Percentiles rank a stretch among this genome's conserved stretches.
Evolutionary conservation across 1,284 basidiomycete genomes (phyloP).

Genomic region (Ganoderma sinense): DNA sequence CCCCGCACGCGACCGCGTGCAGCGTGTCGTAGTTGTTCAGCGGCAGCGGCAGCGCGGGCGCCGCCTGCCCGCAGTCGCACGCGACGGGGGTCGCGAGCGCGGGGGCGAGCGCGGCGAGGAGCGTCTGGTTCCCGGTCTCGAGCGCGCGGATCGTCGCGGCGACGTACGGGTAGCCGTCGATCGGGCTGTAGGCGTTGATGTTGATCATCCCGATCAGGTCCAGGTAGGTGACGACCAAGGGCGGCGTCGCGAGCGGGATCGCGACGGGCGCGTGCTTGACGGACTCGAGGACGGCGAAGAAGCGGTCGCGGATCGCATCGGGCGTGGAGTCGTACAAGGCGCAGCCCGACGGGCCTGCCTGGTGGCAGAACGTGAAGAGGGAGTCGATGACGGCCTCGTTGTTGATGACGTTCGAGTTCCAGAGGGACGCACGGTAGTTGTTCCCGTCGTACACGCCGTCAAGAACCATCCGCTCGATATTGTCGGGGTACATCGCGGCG

Average conservation of each 20-base stretch:
- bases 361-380: slow-evolving; percentile 46
- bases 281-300: slow-evolving; percentile 36
- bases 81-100: slow-evolving; percentile 21
- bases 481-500: slow-evolving; percentile 58
- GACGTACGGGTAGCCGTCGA: slow-evolving; percentile 37
- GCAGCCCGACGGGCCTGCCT: slow-evolving; percentile 46
- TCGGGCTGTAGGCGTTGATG: slow-evolving; percentile 46
- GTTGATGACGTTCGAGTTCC: slow-evolving; percentile 38
- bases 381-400: slow-evolving; percentile 39
- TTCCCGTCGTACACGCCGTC: slow-evolving; percentile 42
- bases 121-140: slow-evolving; percentile 43
- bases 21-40: slow-evolving; percentile 36
- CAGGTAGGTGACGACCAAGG: slow-evolving; percentile 23
- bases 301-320: slow-evolving; percentile 33
- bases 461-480: slow-evolving; percentile 42
- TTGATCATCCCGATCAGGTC: slow-evolving; percentile 41
- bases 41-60: slow-evolving; percentile 17
- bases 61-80: slow-evolving; percentile 31
- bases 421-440: slow-evolving; percentile 33
- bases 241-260: slow-evolving; percentile 26
- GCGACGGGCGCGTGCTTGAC: slow-evolving; percentile 41
- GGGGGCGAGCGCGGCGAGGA: slow-evolving; percentile 37
- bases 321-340: slow-evolving; percentile 46
- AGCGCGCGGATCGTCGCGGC: slow-evolving; percentile 48
- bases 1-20: slow-evolving; percentile 23